Conservation (phyloP, 306 rosid species). For the Pyrus betulifolia region DNA sequence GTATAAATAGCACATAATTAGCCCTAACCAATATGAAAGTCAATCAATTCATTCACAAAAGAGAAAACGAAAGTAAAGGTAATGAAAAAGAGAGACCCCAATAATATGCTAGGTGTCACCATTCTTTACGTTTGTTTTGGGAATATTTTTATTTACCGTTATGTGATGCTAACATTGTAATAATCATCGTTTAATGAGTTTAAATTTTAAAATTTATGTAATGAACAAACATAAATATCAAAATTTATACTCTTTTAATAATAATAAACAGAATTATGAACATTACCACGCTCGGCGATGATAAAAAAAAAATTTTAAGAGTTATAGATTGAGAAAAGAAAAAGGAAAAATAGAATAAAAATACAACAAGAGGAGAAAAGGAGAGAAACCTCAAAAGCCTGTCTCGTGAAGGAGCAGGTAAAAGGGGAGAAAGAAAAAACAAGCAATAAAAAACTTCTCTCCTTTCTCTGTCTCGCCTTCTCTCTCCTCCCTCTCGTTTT, state of each 20-base stretch:
- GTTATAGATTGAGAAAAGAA: not conserved
- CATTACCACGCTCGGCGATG: no score
- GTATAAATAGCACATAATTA: not conserved
- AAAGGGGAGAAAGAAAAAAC: conserved; percentile 1
- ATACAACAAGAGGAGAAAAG: not conserved
- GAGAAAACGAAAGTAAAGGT: not conserved
- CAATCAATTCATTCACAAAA: not conserved
- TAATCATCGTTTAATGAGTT: no score
- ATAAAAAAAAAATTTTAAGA: not conserved
- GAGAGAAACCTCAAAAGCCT: conserved; percentile 16
- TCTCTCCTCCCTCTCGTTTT: conserved; percentile 15
- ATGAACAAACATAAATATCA: no score
- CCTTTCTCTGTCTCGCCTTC: conserved; percentile 10
- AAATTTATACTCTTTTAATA: accelerated
- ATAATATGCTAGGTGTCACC: not conserved
- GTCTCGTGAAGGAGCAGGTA: conserved; percentile 87
- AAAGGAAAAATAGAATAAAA: not conserved
- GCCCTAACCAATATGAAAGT: not conserved
- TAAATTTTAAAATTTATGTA: no score
- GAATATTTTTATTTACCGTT: no score
- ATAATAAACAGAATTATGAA: no score
- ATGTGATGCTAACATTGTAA: accelerated
- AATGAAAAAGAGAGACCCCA: not conserved
- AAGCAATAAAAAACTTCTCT: conserved; percentile 19
- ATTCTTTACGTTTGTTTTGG: not conserved